Base-by-base conservation (phyloP, 805 yeast species). In the Wickerhamomyces strasburgensis region DNA sequence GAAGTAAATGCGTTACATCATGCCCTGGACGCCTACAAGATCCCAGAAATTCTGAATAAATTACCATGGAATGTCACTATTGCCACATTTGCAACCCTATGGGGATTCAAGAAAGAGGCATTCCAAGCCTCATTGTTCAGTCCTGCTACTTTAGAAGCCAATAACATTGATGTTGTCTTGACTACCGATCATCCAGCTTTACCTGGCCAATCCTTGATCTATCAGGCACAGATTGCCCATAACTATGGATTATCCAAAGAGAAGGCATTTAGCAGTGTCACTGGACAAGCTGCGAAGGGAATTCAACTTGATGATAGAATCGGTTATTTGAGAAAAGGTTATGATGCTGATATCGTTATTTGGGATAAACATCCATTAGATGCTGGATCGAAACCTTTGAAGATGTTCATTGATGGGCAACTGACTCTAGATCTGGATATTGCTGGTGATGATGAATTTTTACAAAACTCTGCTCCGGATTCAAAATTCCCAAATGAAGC, bases 31-130 rank as follows among this genome's bases (percentile, higher is more conserved):
- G 40, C 40, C 9, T 37, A 37, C 23, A 8, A 5, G 17, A 32
- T 37, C 14, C 36, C 40, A 18, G 14, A 37, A 14, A 32, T 37
- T 29, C 36, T 37, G 14, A 30, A 28, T 11, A 21, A 14, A 5
- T 36, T 37, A 11, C 40, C 40, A 24, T 37, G 40, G 40, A 37
- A 37, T 30, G 18, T 37, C 23, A 32, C 36, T 5, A 14, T 37
- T 17, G 40, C 40, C 26, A 37, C 40, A 11, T 37, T 37, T 32
- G 36, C 40, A 5, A 32, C 40, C 6, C 18, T 32, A 3, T 37
- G 40, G 40, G 40, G 40, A 7, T 37, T 37, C 32, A 37, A 37
- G 27, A 37, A 37, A 23, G 40, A 37, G 21, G 40, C 40, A 6
- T 28, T 32, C 17, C 40, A 37, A 25, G 40, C 40, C 3, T 37